Conservation (phyloP, 805 yeast species). For the Metschnikowia lachancei region DNA sequence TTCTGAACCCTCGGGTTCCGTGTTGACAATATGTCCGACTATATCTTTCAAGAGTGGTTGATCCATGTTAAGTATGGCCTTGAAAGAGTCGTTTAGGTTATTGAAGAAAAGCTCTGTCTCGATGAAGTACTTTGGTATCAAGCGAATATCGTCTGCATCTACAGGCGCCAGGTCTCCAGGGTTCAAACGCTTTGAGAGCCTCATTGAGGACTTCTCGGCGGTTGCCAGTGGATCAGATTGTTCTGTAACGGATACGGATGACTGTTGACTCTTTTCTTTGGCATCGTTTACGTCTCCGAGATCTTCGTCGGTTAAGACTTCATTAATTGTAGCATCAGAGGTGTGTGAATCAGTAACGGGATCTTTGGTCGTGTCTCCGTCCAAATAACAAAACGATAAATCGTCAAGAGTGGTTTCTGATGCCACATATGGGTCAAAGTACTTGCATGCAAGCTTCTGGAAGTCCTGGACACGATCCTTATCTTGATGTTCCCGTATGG, state of each 20-base stretch:
- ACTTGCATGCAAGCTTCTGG: constrained; percentile 42
- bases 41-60: constrained; percentile 13
- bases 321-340: too few species aligned
- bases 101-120: constrained; percentile 29
- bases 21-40: constrained; percentile 12
- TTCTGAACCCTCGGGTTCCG: not conserved
- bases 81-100: constrained; percentile 20
- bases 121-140: constrained; percentile 25
- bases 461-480: constrained; percentile 33
- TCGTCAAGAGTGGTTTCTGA: constrained; percentile 49
- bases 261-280: not conserved
- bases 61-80: constrained; percentile 2
- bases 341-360: too few species aligned
- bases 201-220: constrained; percentile 18
- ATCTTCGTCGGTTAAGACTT: not conserved
- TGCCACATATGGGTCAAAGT: constrained; percentile 51
- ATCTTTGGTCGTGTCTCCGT: not conserved
- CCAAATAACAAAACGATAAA: constrained; percentile 31
- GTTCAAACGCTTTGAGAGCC: constrained; percentile 35
- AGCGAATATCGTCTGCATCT: constrained; percentile 23
- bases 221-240: not conserved
- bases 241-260: not conserved
- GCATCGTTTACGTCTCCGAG: not conserved
- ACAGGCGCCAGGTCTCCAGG: constrained; percentile 22
- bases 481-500: constrained; percentile 31